Evolutionary conservation across 495 filamentous ascomycete genomes (phyloP).

Genomic region (Hypoxylon intermedium): DNA sequence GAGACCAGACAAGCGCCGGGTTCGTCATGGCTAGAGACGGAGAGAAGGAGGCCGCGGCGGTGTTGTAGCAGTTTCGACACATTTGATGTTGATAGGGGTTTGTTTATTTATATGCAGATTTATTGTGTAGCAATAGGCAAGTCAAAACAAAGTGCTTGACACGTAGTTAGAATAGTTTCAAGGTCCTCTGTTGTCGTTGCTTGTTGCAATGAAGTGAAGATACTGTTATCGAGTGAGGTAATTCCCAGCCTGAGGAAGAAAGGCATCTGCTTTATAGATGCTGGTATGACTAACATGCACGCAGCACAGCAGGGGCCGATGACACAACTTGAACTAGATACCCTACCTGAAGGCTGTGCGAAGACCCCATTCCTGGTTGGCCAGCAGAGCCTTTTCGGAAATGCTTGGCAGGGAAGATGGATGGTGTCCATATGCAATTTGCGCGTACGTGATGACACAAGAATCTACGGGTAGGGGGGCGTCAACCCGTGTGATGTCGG

Average conservation of each 20-base stretch:
- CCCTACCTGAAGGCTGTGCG: constrained; percentile 11
- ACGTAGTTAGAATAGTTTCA: neutral
- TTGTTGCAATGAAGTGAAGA: neutral
- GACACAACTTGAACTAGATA: neutral
- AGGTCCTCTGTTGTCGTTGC: too few relatives aligned
- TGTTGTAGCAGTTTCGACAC: constrained; percentile 20
- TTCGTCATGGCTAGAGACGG: constrained; percentile 36
- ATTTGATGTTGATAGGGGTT: constrained; percentile 17
- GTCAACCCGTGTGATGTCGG: constrained; percentile 1
- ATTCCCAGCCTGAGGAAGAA: constrained; percentile 12
- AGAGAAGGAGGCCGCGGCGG: constrained; percentile 24
- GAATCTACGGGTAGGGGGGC: neutral
- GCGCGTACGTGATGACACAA: neutral
- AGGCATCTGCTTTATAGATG: constrained; percentile 24
- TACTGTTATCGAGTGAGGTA: neutral
- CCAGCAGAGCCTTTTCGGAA: neutral
- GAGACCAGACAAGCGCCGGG: constrained; percentile 30
- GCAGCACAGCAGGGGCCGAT: neutral
- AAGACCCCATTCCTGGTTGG: neutral
- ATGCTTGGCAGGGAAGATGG: neutral
- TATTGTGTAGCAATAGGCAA: neutral
- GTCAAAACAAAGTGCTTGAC: neutral
- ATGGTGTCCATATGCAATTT: neutral
- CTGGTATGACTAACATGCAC: constrained; percentile 14
- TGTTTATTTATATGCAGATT: constrained; percentile 1